phyloP scores from a whole-genome alignment of 768 basidiomycete species.

The Favolaschia claudopus region DNA sequence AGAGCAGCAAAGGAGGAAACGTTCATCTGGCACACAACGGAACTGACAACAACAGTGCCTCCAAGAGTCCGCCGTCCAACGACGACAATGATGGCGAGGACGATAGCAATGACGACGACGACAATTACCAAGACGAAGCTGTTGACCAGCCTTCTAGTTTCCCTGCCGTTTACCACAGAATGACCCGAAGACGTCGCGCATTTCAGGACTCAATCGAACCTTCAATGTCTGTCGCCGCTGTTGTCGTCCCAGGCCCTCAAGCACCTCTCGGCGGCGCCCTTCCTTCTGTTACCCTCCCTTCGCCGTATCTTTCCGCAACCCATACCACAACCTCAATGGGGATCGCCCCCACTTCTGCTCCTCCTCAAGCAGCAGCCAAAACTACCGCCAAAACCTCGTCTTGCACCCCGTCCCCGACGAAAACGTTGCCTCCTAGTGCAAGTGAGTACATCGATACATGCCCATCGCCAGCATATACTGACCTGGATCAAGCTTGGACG shows the following conservation, averaged over 20 bases:
- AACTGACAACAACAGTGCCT: slow-evolving; percentile 29
- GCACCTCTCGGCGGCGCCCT: slow-evolving; percentile 34
- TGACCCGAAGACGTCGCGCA: slow-evolving; percentile 18
- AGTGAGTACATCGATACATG: slow-evolving; percentile 43
- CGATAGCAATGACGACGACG: slow-evolving; percentile 12
- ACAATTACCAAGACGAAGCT: background rate
- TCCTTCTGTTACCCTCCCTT: slow-evolving; percentile 25
- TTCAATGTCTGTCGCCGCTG: background rate
- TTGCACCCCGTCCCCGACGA: slow-evolving; percentile 61
- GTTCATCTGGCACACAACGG: slow-evolving; percentile 34
- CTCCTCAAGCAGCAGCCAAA: slow-evolving; percentile 43
- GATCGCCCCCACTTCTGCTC: slow-evolving; percentile 38
- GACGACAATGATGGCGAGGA: slow-evolving; percentile 10
- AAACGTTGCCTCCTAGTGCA: slow-evolving; percentile 54
- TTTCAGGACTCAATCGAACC: background rate
- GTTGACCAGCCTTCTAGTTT: background rate
- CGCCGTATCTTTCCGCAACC: background rate
- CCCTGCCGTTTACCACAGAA: slow-evolving; percentile 2
- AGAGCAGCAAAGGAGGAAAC: slow-evolving; percentile 23
- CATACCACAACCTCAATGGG: slow-evolving; percentile 20
- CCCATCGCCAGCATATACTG: background rate
- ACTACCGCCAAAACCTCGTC: slow-evolving; percentile 35
- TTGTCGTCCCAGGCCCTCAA: slow-evolving; percentile 16
- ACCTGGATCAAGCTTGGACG: slow-evolving; percentile 39
- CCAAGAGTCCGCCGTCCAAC: no score